phyloP scores from a whole-genome alignment of 495 filamentous ascomycete species.

The Aspergillus diversus region DNA sequence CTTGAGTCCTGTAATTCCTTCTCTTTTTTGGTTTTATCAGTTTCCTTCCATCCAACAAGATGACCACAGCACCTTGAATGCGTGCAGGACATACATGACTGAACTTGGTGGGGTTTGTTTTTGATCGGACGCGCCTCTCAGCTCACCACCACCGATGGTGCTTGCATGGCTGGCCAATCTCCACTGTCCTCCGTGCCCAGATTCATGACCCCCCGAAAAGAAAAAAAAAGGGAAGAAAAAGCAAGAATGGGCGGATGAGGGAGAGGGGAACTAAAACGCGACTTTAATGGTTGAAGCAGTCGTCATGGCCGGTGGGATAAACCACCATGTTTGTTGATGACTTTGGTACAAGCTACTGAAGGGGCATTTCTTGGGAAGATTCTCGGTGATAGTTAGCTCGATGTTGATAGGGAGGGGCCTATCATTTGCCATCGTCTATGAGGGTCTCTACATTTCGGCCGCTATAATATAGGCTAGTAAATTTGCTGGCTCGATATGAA shows the following conservation, averaged over 20 bases:
- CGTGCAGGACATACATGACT: not conserved
- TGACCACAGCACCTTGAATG: constrained; percentile 7
- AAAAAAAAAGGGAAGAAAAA: constrained; percentile 6
- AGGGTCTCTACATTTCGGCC: too few relatives aligned
- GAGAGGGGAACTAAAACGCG: not conserved
- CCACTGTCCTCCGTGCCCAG: not conserved
- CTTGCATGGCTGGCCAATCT: constrained; percentile 15
- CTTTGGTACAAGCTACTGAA: too few relatives aligned
- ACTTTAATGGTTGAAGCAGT: not conserved
- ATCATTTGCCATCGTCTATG: too few relatives aligned
- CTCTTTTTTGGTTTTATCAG: constrained; percentile 6
- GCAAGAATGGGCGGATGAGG: not conserved
- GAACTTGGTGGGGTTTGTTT: constrained; percentile 8
- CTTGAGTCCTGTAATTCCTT: not conserved
- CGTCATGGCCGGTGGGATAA: too few relatives aligned
- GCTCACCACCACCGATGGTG: constrained; percentile 2
- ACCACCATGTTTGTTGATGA: too few relatives aligned
- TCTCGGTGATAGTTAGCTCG: too few relatives aligned
- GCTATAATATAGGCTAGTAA: too few relatives aligned
- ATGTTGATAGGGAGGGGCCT: too few relatives aligned
- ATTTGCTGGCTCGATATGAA: too few relatives aligned
- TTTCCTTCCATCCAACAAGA: constrained; percentile 9
- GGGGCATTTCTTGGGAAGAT: too few relatives aligned
- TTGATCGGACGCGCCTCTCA: constrained; percentile 2
- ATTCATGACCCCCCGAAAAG: constrained; percentile 10